phyloP scores from a whole-genome alignment of 805 yeast genomes.

The Ogataea neopini region DNA sequence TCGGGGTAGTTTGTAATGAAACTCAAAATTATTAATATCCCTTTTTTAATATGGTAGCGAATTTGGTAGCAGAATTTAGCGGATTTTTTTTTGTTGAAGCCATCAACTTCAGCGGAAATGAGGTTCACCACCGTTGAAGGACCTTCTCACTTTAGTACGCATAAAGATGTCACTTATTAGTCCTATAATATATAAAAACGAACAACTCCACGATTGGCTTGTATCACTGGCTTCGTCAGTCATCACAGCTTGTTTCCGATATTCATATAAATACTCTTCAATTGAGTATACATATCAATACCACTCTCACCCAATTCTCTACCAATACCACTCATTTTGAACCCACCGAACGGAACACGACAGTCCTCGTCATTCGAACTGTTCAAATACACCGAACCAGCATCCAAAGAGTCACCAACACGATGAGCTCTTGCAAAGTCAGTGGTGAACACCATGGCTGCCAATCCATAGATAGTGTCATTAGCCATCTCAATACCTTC shows the following conservation, averaged over 20 bases:
- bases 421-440: constrained; percentile 64
- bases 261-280: constrained; percentile 65
- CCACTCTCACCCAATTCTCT: constrained; percentile 80
- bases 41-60: too few species aligned
- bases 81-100: too few species aligned
- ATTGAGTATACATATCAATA: constrained; percentile 67
- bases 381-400: constrained; percentile 73
- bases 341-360: constrained; percentile 80
- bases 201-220: too few species aligned
- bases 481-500: constrained; percentile 74
- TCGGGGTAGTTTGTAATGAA: too few species aligned
- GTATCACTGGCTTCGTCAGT: constrained; percentile 1
- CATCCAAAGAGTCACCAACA: constrained; percentile 47
- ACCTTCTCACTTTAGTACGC: too few species aligned
- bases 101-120: too few species aligned
- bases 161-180: too few species aligned
- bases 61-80: too few species aligned
- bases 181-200: too few species aligned
- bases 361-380: constrained; percentile 65
- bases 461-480: constrained; percentile 74
- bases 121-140: too few species aligned
- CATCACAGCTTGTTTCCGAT: constrained; percentile 39
- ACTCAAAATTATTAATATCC: too few species aligned
- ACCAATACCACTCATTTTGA: constrained; percentile 76
- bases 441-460: constrained; percentile 75